phyloP scores from a whole-genome alignment of 768 basidiomycete species.

The Dioszegia aurantiaca region DNA sequence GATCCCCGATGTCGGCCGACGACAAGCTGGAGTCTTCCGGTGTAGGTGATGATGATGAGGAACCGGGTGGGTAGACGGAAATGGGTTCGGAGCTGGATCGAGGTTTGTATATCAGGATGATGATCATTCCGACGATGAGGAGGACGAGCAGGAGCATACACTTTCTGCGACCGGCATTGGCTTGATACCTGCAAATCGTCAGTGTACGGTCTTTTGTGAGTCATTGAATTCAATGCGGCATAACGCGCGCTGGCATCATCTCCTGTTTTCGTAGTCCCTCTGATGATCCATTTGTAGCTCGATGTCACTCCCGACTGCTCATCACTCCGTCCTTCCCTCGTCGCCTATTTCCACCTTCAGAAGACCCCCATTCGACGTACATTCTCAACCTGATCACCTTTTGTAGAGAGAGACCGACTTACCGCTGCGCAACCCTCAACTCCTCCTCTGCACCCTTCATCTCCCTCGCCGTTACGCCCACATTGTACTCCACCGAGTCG shows the following conservation, averaged over 20 bases:
- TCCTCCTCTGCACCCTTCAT: constrained; percentile 81
- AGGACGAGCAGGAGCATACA: constrained; percentile 89
- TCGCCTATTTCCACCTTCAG: too few relatives aligned
- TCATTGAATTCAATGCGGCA: too few relatives aligned
- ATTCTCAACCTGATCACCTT: too few relatives aligned
- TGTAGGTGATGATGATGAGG: constrained; percentile 4
- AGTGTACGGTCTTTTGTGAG: not conserved
- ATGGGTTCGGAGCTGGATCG: constrained; percentile 46
- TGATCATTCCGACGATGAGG: constrained; percentile 79
- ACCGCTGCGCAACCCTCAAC: constrained; percentile 76
- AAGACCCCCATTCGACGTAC: too few relatives aligned
- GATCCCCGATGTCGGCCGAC: constrained; percentile 32
- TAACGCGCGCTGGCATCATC: not conserved
- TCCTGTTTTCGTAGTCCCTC: not conserved
- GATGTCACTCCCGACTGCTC: too few relatives aligned
- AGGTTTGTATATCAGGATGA: constrained; percentile 91
- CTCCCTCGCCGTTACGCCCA: constrained; percentile 81
- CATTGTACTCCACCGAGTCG: constrained; percentile 95
- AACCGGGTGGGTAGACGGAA: not conserved
- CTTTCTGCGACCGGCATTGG: constrained; percentile 84
- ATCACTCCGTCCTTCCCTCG: too few relatives aligned
- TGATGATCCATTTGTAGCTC: too few relatives aligned
- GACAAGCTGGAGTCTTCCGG: constrained; percentile 4
- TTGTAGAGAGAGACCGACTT: too few relatives aligned
- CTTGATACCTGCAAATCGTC: constrained; percentile 68